Percentiles rank a stretch among this genome's conserved stretches.
phyloP scores from a whole-genome alignment of 768 basidiomycete genomes.

The Leccinellum albellum region DNA sequence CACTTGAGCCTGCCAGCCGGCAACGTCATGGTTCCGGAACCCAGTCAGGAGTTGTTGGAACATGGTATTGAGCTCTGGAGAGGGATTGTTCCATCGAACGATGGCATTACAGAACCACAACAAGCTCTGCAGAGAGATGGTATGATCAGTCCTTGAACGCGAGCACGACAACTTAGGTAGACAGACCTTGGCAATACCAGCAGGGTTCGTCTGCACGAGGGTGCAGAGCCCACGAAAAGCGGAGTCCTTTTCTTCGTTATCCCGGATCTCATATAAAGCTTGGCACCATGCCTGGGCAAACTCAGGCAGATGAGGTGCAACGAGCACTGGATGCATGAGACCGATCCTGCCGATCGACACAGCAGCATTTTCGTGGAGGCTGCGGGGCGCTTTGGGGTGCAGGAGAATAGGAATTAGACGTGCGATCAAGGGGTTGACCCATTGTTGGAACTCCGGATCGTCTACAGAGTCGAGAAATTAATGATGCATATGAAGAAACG shows the following conservation, averaged over 20 bases:
- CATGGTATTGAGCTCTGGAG: constrained; percentile 87
- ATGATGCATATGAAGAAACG: neutral
- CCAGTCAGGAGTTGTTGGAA: constrained; percentile 86
- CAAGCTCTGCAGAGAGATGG: constrained; percentile 57
- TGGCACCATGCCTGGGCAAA: constrained; percentile 98
- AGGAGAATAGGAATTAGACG: constrained; percentile 91
- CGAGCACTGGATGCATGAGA: constrained; percentile 82
- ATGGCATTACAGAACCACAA: constrained; percentile 99
- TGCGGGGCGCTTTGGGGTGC: constrained; percentile 89
- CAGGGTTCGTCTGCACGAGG: constrained; percentile 90
- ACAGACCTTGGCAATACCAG: constrained; percentile 86
- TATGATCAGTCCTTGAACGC: constrained; percentile 3
- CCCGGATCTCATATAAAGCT: constrained; percentile 95
- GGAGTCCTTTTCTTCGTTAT: constrained; percentile 99
- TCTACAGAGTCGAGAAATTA: constrained; percentile 37
- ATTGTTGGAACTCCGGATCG: constrained; percentile 87
- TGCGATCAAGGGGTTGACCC: constrained; percentile 82
- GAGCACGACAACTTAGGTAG: neutral
- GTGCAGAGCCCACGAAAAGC: constrained; percentile 98
- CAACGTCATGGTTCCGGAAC: constrained; percentile 84
- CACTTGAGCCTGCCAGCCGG: constrained; percentile 83
- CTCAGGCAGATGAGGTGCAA: constrained; percentile 83
- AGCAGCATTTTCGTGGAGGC: constrained; percentile 95
- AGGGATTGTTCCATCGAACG: constrained; percentile 91
- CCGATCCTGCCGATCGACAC: constrained; percentile 97